Conservation (phyloP, 2,329 filamentous ascomycete species). For the Colletotrichum echinochloae region DNA sequence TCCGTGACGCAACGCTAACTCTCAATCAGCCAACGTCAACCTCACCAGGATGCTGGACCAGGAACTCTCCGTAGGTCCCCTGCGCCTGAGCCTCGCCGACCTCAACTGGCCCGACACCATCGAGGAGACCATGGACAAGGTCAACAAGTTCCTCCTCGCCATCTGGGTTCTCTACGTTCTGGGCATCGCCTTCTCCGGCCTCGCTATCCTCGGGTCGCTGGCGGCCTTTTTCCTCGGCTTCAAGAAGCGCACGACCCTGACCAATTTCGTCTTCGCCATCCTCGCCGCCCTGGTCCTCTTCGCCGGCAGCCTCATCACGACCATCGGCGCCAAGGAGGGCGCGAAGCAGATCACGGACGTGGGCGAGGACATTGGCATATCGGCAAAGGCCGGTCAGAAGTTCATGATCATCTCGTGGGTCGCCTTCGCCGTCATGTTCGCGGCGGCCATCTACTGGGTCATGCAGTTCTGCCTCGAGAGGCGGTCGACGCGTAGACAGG, state of each 20-base stretch:
- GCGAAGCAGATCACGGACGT: constrained; percentile 56
- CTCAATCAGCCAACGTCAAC: constrained; percentile 55
- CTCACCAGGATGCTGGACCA: constrained; percentile 60
- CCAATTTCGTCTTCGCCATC: constrained; percentile 53
- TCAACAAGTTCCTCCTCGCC: constrained; percentile 62
- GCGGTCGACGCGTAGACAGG: constrained; percentile 46
- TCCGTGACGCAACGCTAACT: constrained; percentile 8
- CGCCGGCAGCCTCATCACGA: constrained; percentile 58
- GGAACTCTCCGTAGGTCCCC: constrained; percentile 58
- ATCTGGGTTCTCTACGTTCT: constrained; percentile 63
- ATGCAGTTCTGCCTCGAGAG: constrained; percentile 49
- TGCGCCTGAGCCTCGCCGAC: constrained; percentile 58
- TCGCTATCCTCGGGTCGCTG: constrained; percentile 56
- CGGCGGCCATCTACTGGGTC: constrained; percentile 56
- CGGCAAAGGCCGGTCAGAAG: constrained; percentile 56
- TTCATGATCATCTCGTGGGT: constrained; percentile 62
- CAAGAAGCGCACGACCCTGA: constrained; percentile 44
- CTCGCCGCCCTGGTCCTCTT: constrained; percentile 54
- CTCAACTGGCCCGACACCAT: constrained; percentile 60
- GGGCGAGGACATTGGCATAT: constrained; percentile 59
- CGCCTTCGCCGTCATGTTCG: constrained; percentile 58
- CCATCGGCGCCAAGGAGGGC: constrained; percentile 55
- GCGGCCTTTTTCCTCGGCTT: constrained; percentile 51
- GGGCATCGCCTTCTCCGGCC: constrained; percentile 55
- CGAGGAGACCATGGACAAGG: constrained; percentile 59